Conservation (phyloP, 2,329 filamentous ascomycete species). For the Aspergillus pseudoterreus region DNA sequence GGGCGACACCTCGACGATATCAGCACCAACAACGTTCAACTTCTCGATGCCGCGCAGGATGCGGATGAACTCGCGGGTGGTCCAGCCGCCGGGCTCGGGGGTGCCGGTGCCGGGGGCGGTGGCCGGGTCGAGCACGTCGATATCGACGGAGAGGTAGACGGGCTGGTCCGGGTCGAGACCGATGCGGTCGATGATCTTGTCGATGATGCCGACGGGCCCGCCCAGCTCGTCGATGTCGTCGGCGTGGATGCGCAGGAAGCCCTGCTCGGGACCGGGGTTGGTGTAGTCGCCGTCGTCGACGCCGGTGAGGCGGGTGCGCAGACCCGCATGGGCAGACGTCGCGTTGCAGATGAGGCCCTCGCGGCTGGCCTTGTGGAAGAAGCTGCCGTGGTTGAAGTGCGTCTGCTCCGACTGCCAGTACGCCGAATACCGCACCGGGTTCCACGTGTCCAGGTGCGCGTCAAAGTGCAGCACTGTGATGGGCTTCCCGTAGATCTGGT, state of each 20-base stretch:
- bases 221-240: constrained; percentile 87
- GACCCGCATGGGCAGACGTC: constrained; percentile 74
- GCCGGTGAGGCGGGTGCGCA: constrained; percentile 72
- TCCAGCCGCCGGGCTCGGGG: constrained; percentile 88
- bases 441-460: constrained; percentile 80
- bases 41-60: constrained; percentile 77
- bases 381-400: constrained; percentile 81
- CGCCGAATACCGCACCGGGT: constrained; percentile 71
- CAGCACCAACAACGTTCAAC: constrained; percentile 81
- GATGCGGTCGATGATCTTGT: constrained; percentile 66
- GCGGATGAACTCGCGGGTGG: constrained; percentile 78
- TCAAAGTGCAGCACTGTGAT: constrained; percentile 74
- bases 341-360: constrained; percentile 75
- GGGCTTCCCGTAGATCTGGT: constrained; percentile 58
- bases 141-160: constrained; percentile 78
- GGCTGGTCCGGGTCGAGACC: constrained; percentile 64
- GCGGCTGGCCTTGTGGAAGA: constrained; percentile 84
- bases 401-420: constrained; percentile 69
- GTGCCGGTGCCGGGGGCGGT: constrained; percentile 75
- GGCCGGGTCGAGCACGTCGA: constrained; percentile 75
- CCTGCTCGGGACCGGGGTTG: constrained; percentile 66
- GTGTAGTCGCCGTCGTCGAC: constrained; percentile 64
- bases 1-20: constrained; percentile 84
- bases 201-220: constrained; percentile 60
- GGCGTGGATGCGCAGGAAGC: constrained; percentile 74